Base-by-base conservation (phyloP, 2,329 filamentous ascomycete genomes). In the Exophiala viscosa region DNA sequence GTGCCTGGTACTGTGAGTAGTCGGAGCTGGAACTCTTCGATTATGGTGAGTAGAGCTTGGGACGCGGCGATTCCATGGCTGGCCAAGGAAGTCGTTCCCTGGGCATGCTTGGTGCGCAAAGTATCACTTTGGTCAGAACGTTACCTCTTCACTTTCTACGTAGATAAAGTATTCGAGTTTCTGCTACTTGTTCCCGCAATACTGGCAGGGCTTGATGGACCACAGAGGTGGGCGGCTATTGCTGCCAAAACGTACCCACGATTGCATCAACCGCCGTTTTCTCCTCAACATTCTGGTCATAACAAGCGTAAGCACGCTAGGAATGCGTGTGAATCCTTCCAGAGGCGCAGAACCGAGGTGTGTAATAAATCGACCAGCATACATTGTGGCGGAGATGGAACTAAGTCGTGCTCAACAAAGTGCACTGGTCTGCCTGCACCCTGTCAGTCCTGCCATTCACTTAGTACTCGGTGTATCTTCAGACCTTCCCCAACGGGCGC, bases 341-440 rank as follows among this genome's bases (percentile, higher is more conserved):
- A 9, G 63, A 60, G 48, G 63, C 64, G 54, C 52, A 64, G 55
- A 43, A 46, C 38, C 45, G 49, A 54, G 58, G 50, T 56, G 57
- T 53, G n/a, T 35, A 20, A 28, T 11, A 14, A 31, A 3, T 28
- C 6, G 8, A 13, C 10, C 39, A 18, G 17, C 9, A 13, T 28
- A 17, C 5, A 11, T 7, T 17, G 13, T 32, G 13, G 17, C 7
- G 17, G 20, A 17, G 41, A n/a, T 15, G 17, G 14, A 31, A 15
- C 41, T 43, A 15, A 43, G 3, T 15, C 41, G 11, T 5, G n/a
- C 41, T 8, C 3, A 43, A 43, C 33, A 15, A n/a, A 43, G 41
- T 43, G 41, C 17, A 43, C 23, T 15, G 20, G 41, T 15, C 5
- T 31, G 23, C 41, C 41, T n/a, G 41, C 41, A 13, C 41, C 20